Percentiles rank a stretch among this genome's conserved stretches.
Conservation (phyloP, 345 rosid genomes). For the Salix exigua region DNA sequence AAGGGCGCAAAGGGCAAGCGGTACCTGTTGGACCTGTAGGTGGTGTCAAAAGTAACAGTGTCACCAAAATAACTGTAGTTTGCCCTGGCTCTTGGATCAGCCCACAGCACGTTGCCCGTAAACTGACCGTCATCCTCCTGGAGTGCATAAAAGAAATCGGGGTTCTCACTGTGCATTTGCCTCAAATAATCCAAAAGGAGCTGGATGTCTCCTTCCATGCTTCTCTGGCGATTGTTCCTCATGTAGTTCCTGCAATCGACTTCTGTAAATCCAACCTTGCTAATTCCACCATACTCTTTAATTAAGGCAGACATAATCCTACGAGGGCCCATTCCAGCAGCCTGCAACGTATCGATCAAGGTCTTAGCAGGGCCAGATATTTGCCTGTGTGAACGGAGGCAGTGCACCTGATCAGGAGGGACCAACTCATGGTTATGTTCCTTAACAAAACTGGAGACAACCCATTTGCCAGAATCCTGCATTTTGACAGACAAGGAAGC, state of each 20-base stretch:
- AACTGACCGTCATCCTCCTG: constrained; percentile 39
- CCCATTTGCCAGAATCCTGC: constrained; percentile 64
- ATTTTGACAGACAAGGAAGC: constrained; percentile 54
- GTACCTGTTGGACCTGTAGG: constrained; percentile 34
- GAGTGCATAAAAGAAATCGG: constrained; percentile 57
- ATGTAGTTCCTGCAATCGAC: constrained; percentile 51
- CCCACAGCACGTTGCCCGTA: constrained; percentile 63
- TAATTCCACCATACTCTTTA: constrained; percentile 48
- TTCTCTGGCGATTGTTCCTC: constrained; percentile 46
- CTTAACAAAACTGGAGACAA: constrained; percentile 47
- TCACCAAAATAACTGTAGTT: constrained; percentile 66
- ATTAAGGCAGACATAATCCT: constrained; percentile 54
- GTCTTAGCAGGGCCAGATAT: constrained; percentile 63
- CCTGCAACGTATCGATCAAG: constrained; percentile 58
- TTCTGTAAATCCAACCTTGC: constrained; percentile 50
- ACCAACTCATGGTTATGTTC: constrained; percentile 58
- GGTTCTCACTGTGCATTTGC: constrained; percentile 56
- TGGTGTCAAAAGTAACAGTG: constrained; percentile 50
- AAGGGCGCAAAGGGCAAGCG: constrained; percentile 69
- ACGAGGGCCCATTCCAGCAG: constrained; percentile 64
- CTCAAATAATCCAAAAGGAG: constrained; percentile 48
- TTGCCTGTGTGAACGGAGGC: constrained; percentile 55
- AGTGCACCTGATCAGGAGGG: constrained; percentile 58
- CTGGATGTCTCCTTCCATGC: constrained; percentile 42
- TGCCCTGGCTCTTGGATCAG: constrained; percentile 49